Evolutionary conservation across 2,329 filamentous ascomycete species (phyloP).

Genomic region (Esteya vermicola): DNA sequence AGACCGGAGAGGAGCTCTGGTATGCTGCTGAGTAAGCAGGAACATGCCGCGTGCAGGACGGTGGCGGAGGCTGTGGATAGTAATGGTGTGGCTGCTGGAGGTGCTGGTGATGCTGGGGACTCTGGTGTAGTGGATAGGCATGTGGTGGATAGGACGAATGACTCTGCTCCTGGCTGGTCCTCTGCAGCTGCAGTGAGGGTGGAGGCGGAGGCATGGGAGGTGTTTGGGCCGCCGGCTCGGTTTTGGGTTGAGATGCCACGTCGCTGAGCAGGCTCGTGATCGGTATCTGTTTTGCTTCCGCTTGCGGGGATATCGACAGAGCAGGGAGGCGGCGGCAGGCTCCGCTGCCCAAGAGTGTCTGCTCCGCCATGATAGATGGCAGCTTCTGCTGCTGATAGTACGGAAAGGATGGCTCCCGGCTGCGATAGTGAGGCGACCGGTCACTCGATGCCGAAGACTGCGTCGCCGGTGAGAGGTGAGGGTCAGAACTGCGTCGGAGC

Average conservation of each 20-base stretch:
- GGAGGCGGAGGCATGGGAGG: too few relatives aligned
- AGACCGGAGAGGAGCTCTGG: too few relatives aligned
- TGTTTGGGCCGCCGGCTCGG: too few relatives aligned
- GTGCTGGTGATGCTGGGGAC: background rate
- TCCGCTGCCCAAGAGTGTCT: too few relatives aligned
- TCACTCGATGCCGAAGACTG: background rate
- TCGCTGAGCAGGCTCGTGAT: slow-evolving; percentile 17
- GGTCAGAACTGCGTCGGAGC: background rate
- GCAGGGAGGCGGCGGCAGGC: background rate
- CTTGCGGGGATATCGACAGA: slow-evolving; percentile 12
- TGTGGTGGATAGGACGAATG: too few relatives aligned
- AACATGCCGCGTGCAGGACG: too few relatives aligned
- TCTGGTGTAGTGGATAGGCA: slow-evolving; percentile 2
- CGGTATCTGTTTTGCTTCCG: slow-evolving; percentile 17
- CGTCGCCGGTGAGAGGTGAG: background rate
- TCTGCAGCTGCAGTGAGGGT: too few relatives aligned
- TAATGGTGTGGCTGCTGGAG: background rate
- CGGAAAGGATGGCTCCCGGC: slow-evolving; percentile 1
- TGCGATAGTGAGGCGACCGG: slow-evolving; percentile 1
- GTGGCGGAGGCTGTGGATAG: background rate
- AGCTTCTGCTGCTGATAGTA: slow-evolving; percentile 5
- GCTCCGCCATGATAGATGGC: too few relatives aligned
- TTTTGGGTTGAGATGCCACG: too few relatives aligned
- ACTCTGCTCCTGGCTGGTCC: slow-evolving; percentile 1
- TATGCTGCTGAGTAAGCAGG: too few relatives aligned